Evolutionary conservation across 345 rosid genomes (phyloP).

Genomic region (Arabis hirsuta): DNA sequence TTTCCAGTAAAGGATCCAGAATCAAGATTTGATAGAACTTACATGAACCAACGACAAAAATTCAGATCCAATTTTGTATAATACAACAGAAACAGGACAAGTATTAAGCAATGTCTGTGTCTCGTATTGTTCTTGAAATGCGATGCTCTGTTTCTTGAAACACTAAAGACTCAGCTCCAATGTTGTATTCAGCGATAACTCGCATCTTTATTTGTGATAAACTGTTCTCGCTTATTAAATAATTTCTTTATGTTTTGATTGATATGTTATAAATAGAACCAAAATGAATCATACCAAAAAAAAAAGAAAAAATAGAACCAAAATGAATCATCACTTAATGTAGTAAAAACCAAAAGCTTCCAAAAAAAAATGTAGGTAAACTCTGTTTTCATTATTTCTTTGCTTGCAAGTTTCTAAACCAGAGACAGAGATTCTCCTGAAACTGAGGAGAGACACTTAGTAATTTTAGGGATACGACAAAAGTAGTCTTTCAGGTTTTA

Average conservation of each 20-base stretch:
- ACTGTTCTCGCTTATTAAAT: background rate
- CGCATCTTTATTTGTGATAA: too few relatives aligned
- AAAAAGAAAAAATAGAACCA: conserved; percentile 14
- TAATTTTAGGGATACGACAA: conserved; percentile 27
- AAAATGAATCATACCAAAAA: background rate
- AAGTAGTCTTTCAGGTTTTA: conserved; percentile 33
- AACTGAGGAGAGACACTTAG: conserved; percentile 27
- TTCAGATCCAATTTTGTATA: background rate
- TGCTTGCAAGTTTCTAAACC: conserved; percentile 26
- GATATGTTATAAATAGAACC: background rate
- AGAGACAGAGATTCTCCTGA: conserved; percentile 27
- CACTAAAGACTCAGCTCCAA: background rate
- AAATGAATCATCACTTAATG: background rate
- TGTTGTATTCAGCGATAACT: background rate
- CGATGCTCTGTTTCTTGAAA: background rate
- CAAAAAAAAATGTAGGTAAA: background rate
- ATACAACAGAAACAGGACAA: background rate
- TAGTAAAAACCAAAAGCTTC: background rate
- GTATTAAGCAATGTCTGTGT: background rate
- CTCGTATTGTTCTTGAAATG: background rate
- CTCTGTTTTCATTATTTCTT: conserved; percentile 17
- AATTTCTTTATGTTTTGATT: background rate
- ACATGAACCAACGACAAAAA: too few relatives aligned
- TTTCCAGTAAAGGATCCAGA: too few relatives aligned
- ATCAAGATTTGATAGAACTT: too few relatives aligned